Percentiles rank a stretch among this genome's conserved stretches.
phyloP scores from a whole-genome alignment of 495 filamentous ascomycete genomes.

The Hyaloscypha variabilis region DNA sequence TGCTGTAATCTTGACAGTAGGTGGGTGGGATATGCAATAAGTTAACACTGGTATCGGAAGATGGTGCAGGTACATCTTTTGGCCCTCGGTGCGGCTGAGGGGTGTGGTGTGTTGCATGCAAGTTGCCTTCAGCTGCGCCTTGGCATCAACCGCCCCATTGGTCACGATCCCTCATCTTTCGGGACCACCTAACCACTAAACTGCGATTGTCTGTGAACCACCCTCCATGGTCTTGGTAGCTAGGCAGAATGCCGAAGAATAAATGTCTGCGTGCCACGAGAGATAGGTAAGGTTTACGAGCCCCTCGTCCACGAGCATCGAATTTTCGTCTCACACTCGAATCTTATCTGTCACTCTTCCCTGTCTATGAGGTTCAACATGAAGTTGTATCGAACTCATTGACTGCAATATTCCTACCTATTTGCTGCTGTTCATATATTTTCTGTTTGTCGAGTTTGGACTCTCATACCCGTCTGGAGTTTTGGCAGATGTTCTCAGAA shows the following conservation, averaged over 20 bases:
- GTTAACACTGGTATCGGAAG: too few relatives aligned
- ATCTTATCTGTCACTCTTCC: not conserved
- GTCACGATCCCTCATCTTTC: not conserved
- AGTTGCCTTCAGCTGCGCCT: slow-evolving; percentile 5
- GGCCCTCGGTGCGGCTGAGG: not conserved
- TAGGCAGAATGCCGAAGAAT: not conserved
- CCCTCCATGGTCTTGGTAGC: not conserved
- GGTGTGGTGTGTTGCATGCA: slow-evolving; percentile 3
- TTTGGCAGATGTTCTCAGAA: not conserved
- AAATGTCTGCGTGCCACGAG: not conserved
- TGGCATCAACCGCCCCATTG: not conserved
- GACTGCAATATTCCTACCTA: not conserved
- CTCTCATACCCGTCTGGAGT: too few relatives aligned
- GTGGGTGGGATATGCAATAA: too few relatives aligned
- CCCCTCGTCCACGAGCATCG: not conserved
- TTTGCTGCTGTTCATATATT: not conserved
- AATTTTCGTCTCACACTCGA: not conserved
- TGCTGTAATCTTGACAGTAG: too few relatives aligned
- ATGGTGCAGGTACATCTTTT: too few relatives aligned
- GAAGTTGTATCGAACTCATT: not conserved
- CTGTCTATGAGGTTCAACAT: not conserved
- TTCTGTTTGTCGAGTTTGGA: too few relatives aligned
- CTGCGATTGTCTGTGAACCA: not conserved
- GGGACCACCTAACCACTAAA: not conserved
- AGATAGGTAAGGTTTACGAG: too few relatives aligned